A percentile compares a stretch with the other conserved stretches of the same genome.
Evolutionary conservation across 805 yeast species (phyloP).

Genomic region (Sugiyamaella chiloensis): DNA sequence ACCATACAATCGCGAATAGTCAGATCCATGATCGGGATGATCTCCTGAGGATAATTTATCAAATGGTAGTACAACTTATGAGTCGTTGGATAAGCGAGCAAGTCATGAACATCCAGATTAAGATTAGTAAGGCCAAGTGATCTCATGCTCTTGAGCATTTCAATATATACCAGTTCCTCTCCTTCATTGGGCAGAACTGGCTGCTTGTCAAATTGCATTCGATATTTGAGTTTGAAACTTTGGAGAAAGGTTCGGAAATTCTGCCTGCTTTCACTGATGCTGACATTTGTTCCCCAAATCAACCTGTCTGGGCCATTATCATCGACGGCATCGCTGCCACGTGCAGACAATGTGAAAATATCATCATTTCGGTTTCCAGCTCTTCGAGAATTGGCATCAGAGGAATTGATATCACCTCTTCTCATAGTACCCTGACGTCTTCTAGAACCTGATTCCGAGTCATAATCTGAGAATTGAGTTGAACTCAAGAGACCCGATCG

Average conservation of each 20-base stretch:
- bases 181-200: constrained; percentile 51
- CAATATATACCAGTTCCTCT: constrained; percentile 70
- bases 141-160: constrained; percentile 69
- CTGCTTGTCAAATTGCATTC: constrained; percentile 37
- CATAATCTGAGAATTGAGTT: constrained; percentile 25
- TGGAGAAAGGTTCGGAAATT: constrained; percentile 78
- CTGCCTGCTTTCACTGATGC: constrained; percentile 81
- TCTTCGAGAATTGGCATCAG: constrained; percentile 50
- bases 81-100: constrained; percentile 71
- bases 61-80: constrained; percentile 79
- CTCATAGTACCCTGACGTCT: constrained; percentile 41
- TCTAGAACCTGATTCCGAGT: constrained; percentile 17
- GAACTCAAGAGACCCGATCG: constrained; percentile 4
- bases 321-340: constrained; percentile 24
- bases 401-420: constrained; percentile 76
- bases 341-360: constrained; percentile 8
- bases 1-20: constrained; percentile 87
- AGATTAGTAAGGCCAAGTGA: constrained; percentile 76
- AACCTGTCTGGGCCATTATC: constrained; percentile 78
- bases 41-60: constrained; percentile 92
- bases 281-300: constrained; percentile 98
- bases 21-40: constrained; percentile 97
- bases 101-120: constrained; percentile 78
- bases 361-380: constrained; percentile 57
- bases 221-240: constrained; percentile 75